Evolutionary conservation across 306 rosid species (phyloP).

Genomic region (Casuarina cunninghamiana): DNA sequence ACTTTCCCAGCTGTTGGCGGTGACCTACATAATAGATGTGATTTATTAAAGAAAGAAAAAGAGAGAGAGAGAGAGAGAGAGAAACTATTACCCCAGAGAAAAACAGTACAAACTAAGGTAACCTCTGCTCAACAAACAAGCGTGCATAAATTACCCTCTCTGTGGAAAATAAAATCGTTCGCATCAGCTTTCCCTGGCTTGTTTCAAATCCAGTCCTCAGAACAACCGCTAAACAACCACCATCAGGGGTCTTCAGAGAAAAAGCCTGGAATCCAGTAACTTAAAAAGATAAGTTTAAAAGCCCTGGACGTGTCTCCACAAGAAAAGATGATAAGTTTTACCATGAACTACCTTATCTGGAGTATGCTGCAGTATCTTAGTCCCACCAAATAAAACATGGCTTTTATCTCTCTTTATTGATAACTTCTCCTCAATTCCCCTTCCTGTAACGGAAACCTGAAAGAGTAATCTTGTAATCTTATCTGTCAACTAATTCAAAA

Average conservation of each 20-base stretch:
- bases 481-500: conserved; percentile 25
- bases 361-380: conserved; percentile 96
- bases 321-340: conserved; percentile 1
- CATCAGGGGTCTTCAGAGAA: conserved; percentile 87
- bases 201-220: conserved; percentile 98
- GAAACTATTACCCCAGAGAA: conserved; percentile 4
- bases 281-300: conserved; percentile 23
- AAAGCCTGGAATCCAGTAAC: conserved; percentile 64
- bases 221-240: conserved; percentile 96
- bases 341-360: conserved; percentile 73
- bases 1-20: conserved; percentile 99
- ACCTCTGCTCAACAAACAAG: conserved; percentile 19
- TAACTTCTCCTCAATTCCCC: conserved; percentile 74
- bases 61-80: neutral
- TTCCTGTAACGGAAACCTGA: conserved; percentile 73
- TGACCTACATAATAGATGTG: conserved; percentile 53
- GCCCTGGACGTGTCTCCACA: conserved; percentile 23
- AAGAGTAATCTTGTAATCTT: conserved; percentile 17
- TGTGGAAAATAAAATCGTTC: conserved; percentile 94
- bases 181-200: conserved; percentile 99
- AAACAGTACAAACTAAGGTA: conserved; percentile 3
- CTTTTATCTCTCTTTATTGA: conserved; percentile 81
- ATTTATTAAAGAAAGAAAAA: neutral
- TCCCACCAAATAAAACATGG: conserved; percentile 94
- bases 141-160: conserved; percentile 72